Percentiles rank a stretch among this genome's conserved stretches.
phyloP scores from a whole-genome alignment of 768 basidiomycete species.

The Boletus edulis region DNA sequence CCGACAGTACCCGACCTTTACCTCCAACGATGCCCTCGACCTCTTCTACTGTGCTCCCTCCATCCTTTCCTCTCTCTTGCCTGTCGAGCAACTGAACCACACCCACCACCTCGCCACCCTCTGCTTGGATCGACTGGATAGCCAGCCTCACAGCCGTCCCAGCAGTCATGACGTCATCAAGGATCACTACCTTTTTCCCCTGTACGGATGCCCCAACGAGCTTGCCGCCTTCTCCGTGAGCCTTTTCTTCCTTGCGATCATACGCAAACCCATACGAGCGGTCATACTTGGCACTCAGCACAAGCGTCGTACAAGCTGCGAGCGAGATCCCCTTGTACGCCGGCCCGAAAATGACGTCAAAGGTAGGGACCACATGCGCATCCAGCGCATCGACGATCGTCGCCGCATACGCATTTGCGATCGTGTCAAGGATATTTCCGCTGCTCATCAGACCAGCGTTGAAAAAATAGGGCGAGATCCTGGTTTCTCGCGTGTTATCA shows the following conservation, averaged over 20 bases:
- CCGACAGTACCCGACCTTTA: conserved; percentile 64
- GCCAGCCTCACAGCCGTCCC: conserved; percentile 87
- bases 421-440: conserved; percentile 72
- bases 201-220: conserved; percentile 85
- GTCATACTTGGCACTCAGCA: conserved; percentile 63
- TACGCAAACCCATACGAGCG: conserved; percentile 81
- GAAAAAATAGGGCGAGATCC: conserved; percentile 95
- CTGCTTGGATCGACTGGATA: conserved; percentile 64
- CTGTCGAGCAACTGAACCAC: conserved; percentile 84
- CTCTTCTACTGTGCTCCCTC: conserved; percentile 76
- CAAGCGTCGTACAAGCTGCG: conserved; percentile 78
- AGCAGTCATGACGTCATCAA: conserved; percentile 96
- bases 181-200: conserved; percentile 78
- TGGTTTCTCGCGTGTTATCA: conserved; percentile 26
- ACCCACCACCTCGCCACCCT: conserved; percentile 83
- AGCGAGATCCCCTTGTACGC: conserved; percentile 98
- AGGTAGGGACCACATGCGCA: conserved; percentile 33
- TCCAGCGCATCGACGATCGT: conserved; percentile 59
- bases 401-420: conserved; percentile 81
- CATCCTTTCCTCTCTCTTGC: conserved; percentile 44
- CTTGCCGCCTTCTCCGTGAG: conserved; percentile 92
- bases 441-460: conserved; percentile 88
- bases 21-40: conserved; percentile 73
- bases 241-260: conserved; percentile 94
- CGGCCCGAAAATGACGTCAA: conserved; percentile 92